Conservation (phyloP, 805 yeast species). For the Kuraishia borneana region DNA sequence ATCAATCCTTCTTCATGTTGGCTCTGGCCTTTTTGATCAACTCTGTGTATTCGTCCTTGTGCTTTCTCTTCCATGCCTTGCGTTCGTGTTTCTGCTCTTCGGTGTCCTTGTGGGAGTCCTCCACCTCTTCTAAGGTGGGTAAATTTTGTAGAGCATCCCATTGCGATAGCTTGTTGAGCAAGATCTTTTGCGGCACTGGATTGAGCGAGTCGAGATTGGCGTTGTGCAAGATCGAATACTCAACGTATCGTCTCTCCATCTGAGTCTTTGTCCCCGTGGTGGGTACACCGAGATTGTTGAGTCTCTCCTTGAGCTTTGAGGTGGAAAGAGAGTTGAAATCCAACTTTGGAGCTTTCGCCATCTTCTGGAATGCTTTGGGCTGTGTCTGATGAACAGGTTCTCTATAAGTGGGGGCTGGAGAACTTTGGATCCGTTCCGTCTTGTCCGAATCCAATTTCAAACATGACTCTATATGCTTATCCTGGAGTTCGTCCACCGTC, state of each 20-base stretch:
- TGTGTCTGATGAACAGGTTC: slow-evolving; percentile 13
- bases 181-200: slow-evolving; percentile 46
- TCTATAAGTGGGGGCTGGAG: slow-evolving; percentile 4
- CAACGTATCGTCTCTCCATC: slow-evolving; percentile 62
- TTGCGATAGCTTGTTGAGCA: slow-evolving; percentile 44
- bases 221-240: slow-evolving; percentile 69
- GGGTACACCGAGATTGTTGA: slow-evolving; percentile 43
- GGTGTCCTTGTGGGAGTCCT: slow-evolving; percentile 21
- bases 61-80: slow-evolving; percentile 11
- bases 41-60: slow-evolving; percentile 12
- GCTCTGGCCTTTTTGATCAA: slow-evolving; percentile 14
- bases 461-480: slow-evolving; percentile 54
- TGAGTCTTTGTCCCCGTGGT: slow-evolving; percentile 51
- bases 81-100: slow-evolving; percentile 11
- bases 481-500: slow-evolving; percentile 44
- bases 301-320: slow-evolving; percentile 48
- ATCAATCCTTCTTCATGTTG: slow-evolving; percentile 6
- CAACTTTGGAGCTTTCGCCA: slow-evolving; percentile 42
- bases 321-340: slow-evolving; percentile 52
- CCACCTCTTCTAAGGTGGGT: slow-evolving; percentile 24
- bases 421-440: slow-evolving; percentile 1
- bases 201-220: slow-evolving; percentile 65
- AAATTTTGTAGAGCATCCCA: slow-evolving; percentile 44
- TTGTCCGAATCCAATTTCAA: slow-evolving; percentile 18
- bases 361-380: slow-evolving; percentile 8